Percentiles rank a stretch among this genome's conserved stretches.
Conservation (phyloP, 768 basidiomycete species). For the Asterophora lycoperdoides region DNA sequence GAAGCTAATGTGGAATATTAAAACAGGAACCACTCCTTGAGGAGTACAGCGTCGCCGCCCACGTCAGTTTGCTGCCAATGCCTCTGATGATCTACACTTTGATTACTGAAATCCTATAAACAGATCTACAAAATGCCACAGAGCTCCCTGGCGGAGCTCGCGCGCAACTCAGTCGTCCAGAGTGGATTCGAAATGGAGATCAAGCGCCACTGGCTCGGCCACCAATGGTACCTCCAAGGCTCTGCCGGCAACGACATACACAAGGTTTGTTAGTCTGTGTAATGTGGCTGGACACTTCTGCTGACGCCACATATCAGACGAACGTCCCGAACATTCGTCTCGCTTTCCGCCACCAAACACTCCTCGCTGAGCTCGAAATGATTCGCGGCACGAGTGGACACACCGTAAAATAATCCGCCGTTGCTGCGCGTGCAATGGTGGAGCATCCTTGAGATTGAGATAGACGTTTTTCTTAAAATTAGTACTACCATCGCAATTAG, state of each 20-base stretch:
- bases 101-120: not conserved
- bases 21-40: slow-evolving; percentile 86
- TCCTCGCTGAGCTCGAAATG: slow-evolving; percentile 80
- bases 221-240: slow-evolving; percentile 90
- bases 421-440: slow-evolving; percentile 37
- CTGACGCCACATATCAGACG: slow-evolving; percentile 50
- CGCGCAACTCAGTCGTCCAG: slow-evolving; percentile 96
- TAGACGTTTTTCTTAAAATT: no score
- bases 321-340: slow-evolving; percentile 93
- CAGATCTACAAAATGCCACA: slow-evolving; percentile 97
- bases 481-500: no score
- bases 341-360: slow-evolving; percentile 85
- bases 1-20: no score
- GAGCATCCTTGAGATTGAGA: slow-evolving; percentile 9
- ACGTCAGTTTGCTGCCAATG: slow-evolving; percentile 45
- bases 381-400: slow-evolving; percentile 35
- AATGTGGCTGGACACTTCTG: not conserved
- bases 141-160: slow-evolving; percentile 91
- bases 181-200: slow-evolving; percentile 99
- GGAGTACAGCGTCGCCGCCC: slow-evolving; percentile 97
- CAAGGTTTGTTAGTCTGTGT: slow-evolving; percentile 61
- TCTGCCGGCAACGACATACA: slow-evolving; percentile 93
- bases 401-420: slow-evolving; percentile 11
- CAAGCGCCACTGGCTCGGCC: slow-evolving; percentile 93
- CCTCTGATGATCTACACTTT: not conserved